Percentiles rank a stretch among this genome's conserved stretches.
phyloP scores from a whole-genome alignment of 371 early-diverging fungal species.

The Parasitella parasitica region DNA sequence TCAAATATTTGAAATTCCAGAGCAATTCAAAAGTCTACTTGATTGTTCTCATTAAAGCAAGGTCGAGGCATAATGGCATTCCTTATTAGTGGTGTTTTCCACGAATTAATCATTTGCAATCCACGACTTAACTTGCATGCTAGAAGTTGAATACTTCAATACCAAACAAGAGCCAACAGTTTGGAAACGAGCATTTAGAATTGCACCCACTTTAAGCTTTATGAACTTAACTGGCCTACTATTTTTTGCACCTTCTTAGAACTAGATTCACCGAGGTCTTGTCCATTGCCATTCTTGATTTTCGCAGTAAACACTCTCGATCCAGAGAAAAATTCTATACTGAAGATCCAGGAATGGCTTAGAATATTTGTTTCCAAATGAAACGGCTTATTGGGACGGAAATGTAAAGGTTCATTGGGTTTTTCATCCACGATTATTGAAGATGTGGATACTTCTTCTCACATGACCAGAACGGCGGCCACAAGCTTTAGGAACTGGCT shows the following conservation, averaged over 20 bases:
- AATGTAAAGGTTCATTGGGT: no score
- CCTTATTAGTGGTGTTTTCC: conserved; percentile 31
- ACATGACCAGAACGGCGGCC: no score
- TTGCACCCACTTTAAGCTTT: conserved; percentile 19
- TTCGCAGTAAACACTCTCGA: no score
- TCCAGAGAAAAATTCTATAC: no score
- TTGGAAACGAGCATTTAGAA: conserved; percentile 4
- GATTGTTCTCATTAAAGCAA: not conserved
- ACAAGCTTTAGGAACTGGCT: no score
- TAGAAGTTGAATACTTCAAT: conserved; percentile 17
- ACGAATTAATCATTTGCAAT: conserved; percentile 32
- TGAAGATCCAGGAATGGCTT: no score
- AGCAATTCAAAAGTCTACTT: not conserved
- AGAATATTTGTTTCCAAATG: no score
- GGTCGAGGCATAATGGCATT: conserved; percentile 32
- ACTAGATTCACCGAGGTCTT: conserved; percentile 12
- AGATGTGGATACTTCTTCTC: no score
- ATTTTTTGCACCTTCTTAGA: conserved; percentile 41
- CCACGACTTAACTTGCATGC: conserved; percentile 27
- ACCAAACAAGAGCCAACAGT: not conserved
- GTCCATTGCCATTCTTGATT: no score
- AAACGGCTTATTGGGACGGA: no score
- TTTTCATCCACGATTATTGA: no score
- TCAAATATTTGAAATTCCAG: conserved; percentile 13
- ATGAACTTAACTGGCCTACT: conserved; percentile 36